These are phyloP conservation scores for Candida khao-thaluensis DNA, from an alignment of 805 yeast species.

Conservation along the genomic window DNA sequence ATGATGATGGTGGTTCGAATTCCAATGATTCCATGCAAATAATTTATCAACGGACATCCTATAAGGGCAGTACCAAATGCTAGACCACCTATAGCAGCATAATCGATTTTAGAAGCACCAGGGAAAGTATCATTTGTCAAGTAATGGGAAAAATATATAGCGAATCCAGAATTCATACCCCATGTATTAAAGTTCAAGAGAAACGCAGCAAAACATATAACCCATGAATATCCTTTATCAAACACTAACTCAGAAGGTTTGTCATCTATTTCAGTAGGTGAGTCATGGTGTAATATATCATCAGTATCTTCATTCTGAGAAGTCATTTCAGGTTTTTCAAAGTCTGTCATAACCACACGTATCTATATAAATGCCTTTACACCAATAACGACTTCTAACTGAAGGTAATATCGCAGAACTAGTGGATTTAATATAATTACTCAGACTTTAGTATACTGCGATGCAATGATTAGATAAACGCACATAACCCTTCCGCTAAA, in stretches of 20 bases:
- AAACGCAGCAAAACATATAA: slow-evolving; percentile 50
- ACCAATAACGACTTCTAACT: too few species aligned
- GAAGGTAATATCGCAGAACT: too few species aligned
- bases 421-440: too few species aligned
- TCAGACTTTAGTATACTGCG: too few species aligned
- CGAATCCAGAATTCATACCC: slow-evolving; percentile 72
- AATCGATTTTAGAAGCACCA: slow-evolving; percentile 58
- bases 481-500: too few species aligned
- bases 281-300: not conserved
- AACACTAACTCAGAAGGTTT: slow-evolving; percentile 10
- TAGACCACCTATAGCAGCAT: slow-evolving; percentile 67
- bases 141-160: slow-evolving; percentile 61
- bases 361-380: too few species aligned
- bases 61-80: slow-evolving; percentile 56
- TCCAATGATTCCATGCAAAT: slow-evolving; percentile 44
- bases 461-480: too few species aligned
- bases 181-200: slow-evolving; percentile 60
- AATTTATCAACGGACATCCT: slow-evolving; percentile 52
- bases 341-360: not conserved
- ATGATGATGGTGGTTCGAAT: slow-evolving; percentile 38
- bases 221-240: slow-evolving; percentile 74
- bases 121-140: slow-evolving; percentile 48
- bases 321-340: not conserved
- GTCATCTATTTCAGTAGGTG: not conserved
- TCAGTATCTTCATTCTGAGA: not conserved